Evolutionary conservation across 305 asterid species (phyloP).

Genomic region (Fraxinus ornus): DNA sequence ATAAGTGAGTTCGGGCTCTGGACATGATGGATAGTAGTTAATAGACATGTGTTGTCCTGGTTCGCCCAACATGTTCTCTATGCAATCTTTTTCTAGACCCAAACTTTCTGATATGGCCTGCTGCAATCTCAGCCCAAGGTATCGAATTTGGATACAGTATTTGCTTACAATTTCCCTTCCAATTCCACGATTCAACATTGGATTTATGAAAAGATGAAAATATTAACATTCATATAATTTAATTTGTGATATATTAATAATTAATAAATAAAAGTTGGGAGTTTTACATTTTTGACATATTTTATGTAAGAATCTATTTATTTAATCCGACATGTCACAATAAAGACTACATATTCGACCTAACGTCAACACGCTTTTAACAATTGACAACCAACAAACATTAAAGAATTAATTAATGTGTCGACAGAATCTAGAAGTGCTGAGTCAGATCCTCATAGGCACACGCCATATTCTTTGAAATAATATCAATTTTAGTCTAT

Average conservation of each 20-base stretch:
- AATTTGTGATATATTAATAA: not conserved
- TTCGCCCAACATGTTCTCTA: constrained; percentile 36
- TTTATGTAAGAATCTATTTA: no score
- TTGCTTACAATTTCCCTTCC: constrained; percentile 53
- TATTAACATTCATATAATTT: not conserved
- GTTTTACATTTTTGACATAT: no score
- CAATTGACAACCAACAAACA: not conserved
- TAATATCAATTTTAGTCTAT: not conserved
- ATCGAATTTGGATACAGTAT: constrained; percentile 57
- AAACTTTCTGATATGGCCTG: constrained; percentile 75
- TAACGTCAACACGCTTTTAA: not conserved
- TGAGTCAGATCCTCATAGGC: constrained; percentile 24
- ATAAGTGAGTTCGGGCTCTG: constrained; percentile 57
- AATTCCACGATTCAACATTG: not conserved
- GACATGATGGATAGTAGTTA: constrained; percentile 57
- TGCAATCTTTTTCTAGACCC: constrained; percentile 45
- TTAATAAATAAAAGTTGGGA: no score
- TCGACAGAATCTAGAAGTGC: constrained; percentile 27
- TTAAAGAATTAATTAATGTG: not conserved
- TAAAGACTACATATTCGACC: not conserved
- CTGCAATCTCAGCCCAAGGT: constrained; percentile 61
- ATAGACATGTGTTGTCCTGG: constrained; percentile 61
- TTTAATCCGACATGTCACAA: not conserved
- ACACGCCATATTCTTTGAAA: not conserved
- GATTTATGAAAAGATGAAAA: not conserved